phyloP scores from a whole-genome alignment of 768 basidiomycete genomes.

The Strobilomyces echinocephalus region DNA sequence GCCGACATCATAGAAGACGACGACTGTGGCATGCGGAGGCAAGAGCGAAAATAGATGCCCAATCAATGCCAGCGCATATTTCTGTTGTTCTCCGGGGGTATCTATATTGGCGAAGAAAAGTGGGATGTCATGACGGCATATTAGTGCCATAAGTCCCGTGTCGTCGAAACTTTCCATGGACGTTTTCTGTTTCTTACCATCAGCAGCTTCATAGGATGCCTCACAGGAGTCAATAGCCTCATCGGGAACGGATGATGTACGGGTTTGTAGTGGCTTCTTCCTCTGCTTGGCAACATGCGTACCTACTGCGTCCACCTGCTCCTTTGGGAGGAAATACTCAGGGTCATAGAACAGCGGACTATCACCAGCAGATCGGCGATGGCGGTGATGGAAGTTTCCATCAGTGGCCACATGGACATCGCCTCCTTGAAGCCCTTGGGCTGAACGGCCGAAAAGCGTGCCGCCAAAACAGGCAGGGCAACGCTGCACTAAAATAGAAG shows the following conservation, averaged over 20 bases:
- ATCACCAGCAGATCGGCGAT: not conserved
- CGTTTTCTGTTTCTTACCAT: not conserved
- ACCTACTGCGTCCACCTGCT: not conserved
- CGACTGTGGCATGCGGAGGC: not conserved
- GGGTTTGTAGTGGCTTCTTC: not conserved
- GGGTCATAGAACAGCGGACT: not conserved
- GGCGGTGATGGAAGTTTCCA: not conserved
- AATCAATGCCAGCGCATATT: not conserved
- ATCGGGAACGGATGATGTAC: not conserved
- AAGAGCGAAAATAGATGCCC: not conserved
- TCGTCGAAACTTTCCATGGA: not conserved
- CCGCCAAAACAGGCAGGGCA: not conserved
- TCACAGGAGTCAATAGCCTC: not conserved
- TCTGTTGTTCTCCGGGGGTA: not conserved
- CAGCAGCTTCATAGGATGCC: not conserved
- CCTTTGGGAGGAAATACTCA: not conserved
- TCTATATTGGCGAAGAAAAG: not conserved
- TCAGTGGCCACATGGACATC: not conserved
- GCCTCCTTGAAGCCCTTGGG: not conserved
- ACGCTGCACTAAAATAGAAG: not conserved
- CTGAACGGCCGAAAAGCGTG: not conserved
- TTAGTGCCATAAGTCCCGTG: not conserved
- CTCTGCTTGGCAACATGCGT: not conserved
- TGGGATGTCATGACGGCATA: not conserved
- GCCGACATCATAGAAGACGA: not conserved